Evolutionary conservation across 225 moss, liverwort and hornwort species (phyloP).

Genomic region (Polytrichum formosum): DNA sequence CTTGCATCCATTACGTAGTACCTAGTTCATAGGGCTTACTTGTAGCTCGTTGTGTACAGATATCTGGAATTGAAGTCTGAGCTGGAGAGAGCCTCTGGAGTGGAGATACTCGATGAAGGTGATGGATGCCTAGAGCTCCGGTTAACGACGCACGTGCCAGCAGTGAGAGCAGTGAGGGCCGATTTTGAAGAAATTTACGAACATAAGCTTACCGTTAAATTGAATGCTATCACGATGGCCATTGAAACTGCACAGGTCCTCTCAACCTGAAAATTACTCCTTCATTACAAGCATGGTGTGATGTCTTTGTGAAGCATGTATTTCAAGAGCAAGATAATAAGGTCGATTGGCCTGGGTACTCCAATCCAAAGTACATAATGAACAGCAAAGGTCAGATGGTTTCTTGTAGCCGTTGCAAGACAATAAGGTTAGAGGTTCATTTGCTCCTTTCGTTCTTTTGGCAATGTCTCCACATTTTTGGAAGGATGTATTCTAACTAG

Average conservation of each 20-base stretch:
- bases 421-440: background rate
- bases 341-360: too few species aligned
- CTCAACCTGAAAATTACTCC: too few species aligned
- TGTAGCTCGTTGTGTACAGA: constrained; percentile 11
- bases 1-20: background rate
- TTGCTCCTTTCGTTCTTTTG: background rate
- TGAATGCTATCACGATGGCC: constrained; percentile 26
- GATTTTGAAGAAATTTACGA: constrained; percentile 14
- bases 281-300: too few species aligned
- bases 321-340: too few species aligned
- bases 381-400: too few species aligned
- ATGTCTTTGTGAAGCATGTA: too few species aligned
- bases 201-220: constrained; percentile 28
- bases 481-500: too few species aligned
- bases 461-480: background rate
- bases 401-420: too few species aligned
- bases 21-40: background rate
- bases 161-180: constrained; percentile 8
- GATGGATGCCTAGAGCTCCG: constrained; percentile 23
- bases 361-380: too few species aligned
- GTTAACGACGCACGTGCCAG: constrained; percentile 25
- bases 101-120: constrained; percentile 20
- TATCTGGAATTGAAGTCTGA: constrained; percentile 16
- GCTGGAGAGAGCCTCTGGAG: constrained; percentile 19
- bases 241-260: constrained; percentile 34